These are phyloP conservation scores for Amanita inopinata DNA, from an alignment of 768 basidiomycete genomes.

Conservation along the genomic window DNA sequence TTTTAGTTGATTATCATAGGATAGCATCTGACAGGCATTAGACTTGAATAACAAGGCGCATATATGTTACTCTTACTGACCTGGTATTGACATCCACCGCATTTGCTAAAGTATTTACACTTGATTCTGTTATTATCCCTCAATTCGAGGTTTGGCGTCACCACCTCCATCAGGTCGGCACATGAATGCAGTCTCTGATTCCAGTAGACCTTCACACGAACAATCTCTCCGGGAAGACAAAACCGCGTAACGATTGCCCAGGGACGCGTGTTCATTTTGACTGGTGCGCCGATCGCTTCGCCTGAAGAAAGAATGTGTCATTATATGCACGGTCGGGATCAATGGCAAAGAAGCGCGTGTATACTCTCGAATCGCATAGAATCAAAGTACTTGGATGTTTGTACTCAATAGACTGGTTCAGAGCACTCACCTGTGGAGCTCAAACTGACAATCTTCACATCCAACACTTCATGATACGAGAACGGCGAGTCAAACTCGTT, in stretches of 20 bases:
- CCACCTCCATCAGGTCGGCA: conserved; percentile 62
- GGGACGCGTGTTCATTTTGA: conserved; percentile 31
- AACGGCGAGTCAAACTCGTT: conserved; percentile 54
- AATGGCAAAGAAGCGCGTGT: no score
- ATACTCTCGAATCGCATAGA: no score
- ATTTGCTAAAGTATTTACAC: conserved; percentile 84
- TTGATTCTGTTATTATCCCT: conserved; percentile 56
- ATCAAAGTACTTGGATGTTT: no score
- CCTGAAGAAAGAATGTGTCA: no score
- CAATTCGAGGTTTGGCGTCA: conserved; percentile 51
- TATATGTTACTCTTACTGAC: conserved; percentile 25
- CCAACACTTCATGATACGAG: conserved; percentile 47
- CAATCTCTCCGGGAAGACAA: conserved; percentile 72
- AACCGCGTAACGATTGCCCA: conserved; percentile 87
- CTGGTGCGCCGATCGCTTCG: conserved; percentile 43
- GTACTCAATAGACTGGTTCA: no score
- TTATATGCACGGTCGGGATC: no score
- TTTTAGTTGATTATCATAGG: conserved; percentile 78
- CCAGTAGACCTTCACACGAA: conserved; percentile 65
- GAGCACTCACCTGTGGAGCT: conserved; percentile 47
- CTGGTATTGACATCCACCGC: conserved; percentile 94
- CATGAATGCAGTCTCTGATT: conserved; percentile 63
- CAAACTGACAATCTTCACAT: conserved; percentile 54
- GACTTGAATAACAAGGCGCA: background rate
- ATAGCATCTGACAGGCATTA: conserved; percentile 53